A percentile compares a stretch with the other conserved stretches of the same genome.
phyloP scores from a whole-genome alignment of 352 stramenopile species.

The Phytophthora fragariaefolia region DNA sequence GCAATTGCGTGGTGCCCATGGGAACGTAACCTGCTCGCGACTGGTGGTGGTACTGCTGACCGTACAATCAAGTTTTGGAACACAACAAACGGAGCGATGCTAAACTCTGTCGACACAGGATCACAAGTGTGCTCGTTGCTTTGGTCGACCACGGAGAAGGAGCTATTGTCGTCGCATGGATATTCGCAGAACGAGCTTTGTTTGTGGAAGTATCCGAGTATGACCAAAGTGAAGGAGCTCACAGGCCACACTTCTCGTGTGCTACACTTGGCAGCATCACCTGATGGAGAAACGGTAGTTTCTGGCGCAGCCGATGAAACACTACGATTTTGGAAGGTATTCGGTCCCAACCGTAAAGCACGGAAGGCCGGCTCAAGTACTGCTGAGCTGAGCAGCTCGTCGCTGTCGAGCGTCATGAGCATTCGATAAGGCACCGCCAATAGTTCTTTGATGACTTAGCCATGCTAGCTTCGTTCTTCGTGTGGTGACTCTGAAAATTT shows the following conservation, averaged over 20 bases:
- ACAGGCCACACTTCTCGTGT: constrained; percentile 97
- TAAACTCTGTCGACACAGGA: constrained; percentile 97
- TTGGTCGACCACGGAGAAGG: constrained; percentile 94
- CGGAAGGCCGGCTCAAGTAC: constrained; percentile 63
- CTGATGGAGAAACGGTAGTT: constrained; percentile 97
- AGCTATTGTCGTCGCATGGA: constrained; percentile 97
- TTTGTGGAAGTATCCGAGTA: constrained; percentile 99
- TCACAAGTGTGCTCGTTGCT: constrained; percentile 97
- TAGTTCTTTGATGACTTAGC: constrained; percentile 10
- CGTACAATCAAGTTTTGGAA: constrained; percentile 99
- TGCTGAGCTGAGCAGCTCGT: constrained; percentile 65
- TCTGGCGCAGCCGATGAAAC: constrained; percentile 98
- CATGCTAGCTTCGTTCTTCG: constrained; percentile 15
- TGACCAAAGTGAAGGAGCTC: constrained; percentile 98
- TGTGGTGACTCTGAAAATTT: neutral
- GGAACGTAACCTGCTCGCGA: constrained; percentile 97
- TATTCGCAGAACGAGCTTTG: constrained; percentile 98
- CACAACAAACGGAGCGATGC: constrained; percentile 93
- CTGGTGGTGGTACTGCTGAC: constrained; percentile 97
- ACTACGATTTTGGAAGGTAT: constrained; percentile 99
- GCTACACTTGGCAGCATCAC: constrained; percentile 96
- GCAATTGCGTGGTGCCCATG: constrained; percentile 99
- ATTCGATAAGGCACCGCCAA: constrained; percentile 62
- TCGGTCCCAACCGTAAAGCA: constrained; percentile 89
- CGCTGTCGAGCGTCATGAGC: constrained; percentile 82